These are phyloP conservation scores for Daldinia concentrica DNA, from an alignment of 495 filamentous ascomycete species.

Conservation along the genomic window DNA sequence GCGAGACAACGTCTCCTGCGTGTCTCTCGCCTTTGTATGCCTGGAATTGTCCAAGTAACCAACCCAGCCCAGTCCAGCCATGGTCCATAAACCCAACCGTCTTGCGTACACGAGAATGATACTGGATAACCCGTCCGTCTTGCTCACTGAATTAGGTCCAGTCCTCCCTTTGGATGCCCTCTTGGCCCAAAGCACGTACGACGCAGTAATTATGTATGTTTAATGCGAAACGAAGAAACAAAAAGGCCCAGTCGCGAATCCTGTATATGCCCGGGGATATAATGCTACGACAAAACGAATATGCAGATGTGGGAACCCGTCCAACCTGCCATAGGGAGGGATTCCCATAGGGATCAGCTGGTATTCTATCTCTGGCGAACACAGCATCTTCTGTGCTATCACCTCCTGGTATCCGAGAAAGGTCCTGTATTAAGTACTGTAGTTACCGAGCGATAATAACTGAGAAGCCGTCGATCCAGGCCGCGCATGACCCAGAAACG, in stretches of 20 bases:
- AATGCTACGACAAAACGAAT: slow-evolving; percentile 28
- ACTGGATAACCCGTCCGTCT: slow-evolving; percentile 25
- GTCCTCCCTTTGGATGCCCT: slow-evolving; percentile 8
- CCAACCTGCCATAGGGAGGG: not conserved
- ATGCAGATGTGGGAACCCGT: slow-evolving; percentile 35
- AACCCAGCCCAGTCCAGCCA: not conserved
- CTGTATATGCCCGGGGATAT: slow-evolving; percentile 34
- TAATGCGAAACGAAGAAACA: slow-evolving; percentile 31
- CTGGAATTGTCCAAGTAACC: slow-evolving; percentile 9
- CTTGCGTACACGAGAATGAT: slow-evolving; percentile 25
- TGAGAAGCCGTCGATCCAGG: slow-evolving; percentile 90
- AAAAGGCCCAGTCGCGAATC: slow-evolving; percentile 23
- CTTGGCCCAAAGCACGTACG: slow-evolving; percentile 1
- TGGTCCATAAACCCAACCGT: slow-evolving; percentile 21
- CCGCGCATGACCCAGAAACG: slow-evolving; percentile 79
- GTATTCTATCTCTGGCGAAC: slow-evolving; percentile 15
- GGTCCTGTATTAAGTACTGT: slow-evolving; percentile 12
- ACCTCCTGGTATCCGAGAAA: not conserved
- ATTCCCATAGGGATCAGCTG: not conserved
- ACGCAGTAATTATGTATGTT: slow-evolving; percentile 34
- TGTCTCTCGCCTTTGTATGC: slow-evolving; percentile 15
- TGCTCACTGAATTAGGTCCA: slow-evolving; percentile 14
- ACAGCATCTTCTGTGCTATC: not conserved
- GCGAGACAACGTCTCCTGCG: slow-evolving; percentile 19
- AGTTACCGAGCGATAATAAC: slow-evolving; percentile 79